phyloP scores from a whole-genome alignment of 1,284 basidiomycete genomes.

The Ceratobasidium sp. region DNA sequence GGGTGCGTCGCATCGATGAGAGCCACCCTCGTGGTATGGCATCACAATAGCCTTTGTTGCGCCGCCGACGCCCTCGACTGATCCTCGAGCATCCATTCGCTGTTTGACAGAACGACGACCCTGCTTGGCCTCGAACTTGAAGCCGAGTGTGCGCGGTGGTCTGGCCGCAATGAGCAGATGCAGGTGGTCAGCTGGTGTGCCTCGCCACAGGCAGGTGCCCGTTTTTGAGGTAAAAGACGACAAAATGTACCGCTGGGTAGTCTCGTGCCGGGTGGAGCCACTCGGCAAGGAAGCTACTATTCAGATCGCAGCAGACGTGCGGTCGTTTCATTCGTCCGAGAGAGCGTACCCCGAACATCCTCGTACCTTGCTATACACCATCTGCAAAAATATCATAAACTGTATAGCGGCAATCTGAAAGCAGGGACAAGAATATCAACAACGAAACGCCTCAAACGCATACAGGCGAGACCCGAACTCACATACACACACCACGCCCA shows the following conservation, averaged over 20 bases:
- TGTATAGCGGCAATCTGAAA: slow-evolving; percentile 5
- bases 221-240: slow-evolving; percentile 31
- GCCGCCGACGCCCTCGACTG: slow-evolving; percentile 1
- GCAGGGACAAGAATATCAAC: too few relatives aligned
- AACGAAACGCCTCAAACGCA: slow-evolving; percentile 11
- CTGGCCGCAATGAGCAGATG: background rate
- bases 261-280: slow-evolving; percentile 27
- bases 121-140: slow-evolving; percentile 11
- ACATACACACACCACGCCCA: slow-evolving; percentile 17
- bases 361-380: slow-evolving; percentile 6
- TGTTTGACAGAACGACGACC: background rate
- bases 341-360: slow-evolving; percentile 20
- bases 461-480: slow-evolving; percentile 28
- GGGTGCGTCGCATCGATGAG: slow-evolving; percentile 8
- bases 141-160: background rate
- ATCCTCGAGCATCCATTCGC: slow-evolving; percentile 25
- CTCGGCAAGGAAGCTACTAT: background rate
- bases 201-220: background rate
- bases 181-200: slow-evolving; percentile 33
- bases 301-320: slow-evolving; percentile 26
- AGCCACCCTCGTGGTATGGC: slow-evolving; percentile 32
- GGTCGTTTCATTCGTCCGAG: slow-evolving; percentile 17
- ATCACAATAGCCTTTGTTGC: slow-evolving; percentile 17
- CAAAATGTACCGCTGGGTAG: slow-evolving; percentile 1
- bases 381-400: background rate